Evolutionary conservation across 805 yeast genomes (phyloP).

Genomic region (Brettanomyces custersianus): DNA sequence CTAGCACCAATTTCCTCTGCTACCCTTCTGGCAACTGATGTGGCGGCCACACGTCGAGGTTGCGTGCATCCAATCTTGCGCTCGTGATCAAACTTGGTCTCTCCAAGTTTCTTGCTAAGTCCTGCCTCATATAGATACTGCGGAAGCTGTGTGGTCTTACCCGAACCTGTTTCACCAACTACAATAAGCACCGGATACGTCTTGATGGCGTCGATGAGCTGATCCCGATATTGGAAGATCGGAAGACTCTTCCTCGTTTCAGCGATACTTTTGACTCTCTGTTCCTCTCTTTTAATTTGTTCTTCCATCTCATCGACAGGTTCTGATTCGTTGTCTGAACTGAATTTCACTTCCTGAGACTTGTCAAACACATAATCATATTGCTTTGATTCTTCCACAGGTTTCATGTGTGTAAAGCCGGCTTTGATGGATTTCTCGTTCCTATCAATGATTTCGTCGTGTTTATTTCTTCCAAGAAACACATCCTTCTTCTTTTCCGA

Average conservation of each 20-base stretch:
- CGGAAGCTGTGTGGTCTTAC: constrained; percentile 90
- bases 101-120: constrained; percentile 34
- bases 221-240: constrained; percentile 54
- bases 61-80: constrained; percentile 85
- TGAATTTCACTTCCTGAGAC: constrained; percentile 46
- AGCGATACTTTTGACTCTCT: constrained; percentile 29
- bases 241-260: constrained; percentile 64
- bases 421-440: constrained; percentile 50
- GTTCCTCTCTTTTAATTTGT: constrained; percentile 27
- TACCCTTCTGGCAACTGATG: constrained; percentile 82
- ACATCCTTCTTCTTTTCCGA: constrained; percentile 43
- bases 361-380: constrained; percentile 75
- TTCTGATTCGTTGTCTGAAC: constrained; percentile 21
- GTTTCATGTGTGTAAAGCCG: constrained; percentile 18
- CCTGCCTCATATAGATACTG: constrained; percentile 83
- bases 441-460: constrained; percentile 12
- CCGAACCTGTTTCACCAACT: constrained; percentile 95
- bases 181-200: constrained; percentile 69
- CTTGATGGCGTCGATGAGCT: constrained; percentile 50
- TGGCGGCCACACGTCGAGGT: constrained; percentile 94
- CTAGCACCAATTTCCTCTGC: constrained; percentile 77
- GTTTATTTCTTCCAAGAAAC: constrained; percentile 31
- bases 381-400: constrained; percentile 16
- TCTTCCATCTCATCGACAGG: constrained; percentile 28
- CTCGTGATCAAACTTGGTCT: constrained; percentile 32